Evolutionary conservation across 1,284 basidiomycete species (phyloP).

Genomic region (Pseudozyma sp.): DNA sequence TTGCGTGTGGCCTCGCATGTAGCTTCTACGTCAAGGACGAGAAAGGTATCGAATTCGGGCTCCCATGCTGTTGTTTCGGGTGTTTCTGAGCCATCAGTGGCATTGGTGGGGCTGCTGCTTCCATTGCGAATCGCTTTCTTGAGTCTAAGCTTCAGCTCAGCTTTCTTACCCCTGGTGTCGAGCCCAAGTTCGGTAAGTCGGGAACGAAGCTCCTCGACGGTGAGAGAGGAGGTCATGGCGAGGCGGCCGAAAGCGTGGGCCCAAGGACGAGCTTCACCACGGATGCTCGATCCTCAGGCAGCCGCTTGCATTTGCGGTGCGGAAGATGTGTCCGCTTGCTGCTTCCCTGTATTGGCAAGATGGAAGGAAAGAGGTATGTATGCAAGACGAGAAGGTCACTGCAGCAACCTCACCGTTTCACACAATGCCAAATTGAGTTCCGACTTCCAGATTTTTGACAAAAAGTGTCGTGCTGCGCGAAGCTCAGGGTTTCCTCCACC

Average conservation of each 20-base stretch:
- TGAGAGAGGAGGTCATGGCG: slow-evolving; percentile 39
- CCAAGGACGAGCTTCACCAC: slow-evolving; percentile 38
- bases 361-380: too few relatives aligned
- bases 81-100: background rate
- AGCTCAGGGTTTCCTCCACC: slow-evolving; percentile 18
- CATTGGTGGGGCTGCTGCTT: slow-evolving; percentile 14
- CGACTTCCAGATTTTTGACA: slow-evolving; percentile 24
- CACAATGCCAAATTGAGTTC: slow-evolving; percentile 10
- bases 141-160: slow-evolving; percentile 53
- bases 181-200: slow-evolving; percentile 57
- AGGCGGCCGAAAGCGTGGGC: background rate
- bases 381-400: background rate
- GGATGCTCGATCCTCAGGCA: slow-evolving; percentile 37
- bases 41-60: slow-evolving; percentile 69
- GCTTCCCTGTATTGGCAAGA: too few relatives aligned
- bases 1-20: slow-evolving; percentile 75
- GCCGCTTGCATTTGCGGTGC: slow-evolving; percentile 15
- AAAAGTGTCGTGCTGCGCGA: slow-evolving; percentile 6
- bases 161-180: slow-evolving; percentile 65
- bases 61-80: slow-evolving; percentile 22
- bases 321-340: background rate
- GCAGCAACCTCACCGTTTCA: too few relatives aligned
- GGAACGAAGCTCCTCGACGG: slow-evolving; percentile 46
- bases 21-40: slow-evolving; percentile 85
- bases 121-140: slow-evolving; percentile 38